These are phyloP conservation scores for Cercospora berteroae DNA, from an alignment of 2,329 filamentous ascomycete species.

Conservation along the genomic window DNA sequence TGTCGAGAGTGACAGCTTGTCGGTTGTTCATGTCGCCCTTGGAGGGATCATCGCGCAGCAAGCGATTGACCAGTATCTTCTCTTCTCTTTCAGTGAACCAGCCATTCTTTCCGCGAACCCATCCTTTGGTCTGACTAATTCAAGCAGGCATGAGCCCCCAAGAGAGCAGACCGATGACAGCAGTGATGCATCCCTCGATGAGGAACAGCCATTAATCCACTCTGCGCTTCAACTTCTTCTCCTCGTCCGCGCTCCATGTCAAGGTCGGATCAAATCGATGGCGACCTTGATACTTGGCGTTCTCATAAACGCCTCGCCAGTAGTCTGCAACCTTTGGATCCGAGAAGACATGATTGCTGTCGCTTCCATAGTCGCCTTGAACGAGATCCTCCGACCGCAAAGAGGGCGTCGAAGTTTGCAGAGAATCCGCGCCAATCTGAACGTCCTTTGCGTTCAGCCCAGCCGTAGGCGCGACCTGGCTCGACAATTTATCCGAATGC, in stretches of 20 bases:
- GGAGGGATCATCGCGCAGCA: constrained; percentile 59
- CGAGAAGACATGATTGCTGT: constrained; percentile 42
- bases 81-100: constrained; percentile 59
- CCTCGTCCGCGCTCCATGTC: constrained; percentile 47
- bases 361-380: constrained; percentile 21
- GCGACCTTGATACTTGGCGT: constrained; percentile 51
- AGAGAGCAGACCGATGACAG: constrained; percentile 32
- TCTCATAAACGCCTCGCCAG: constrained; percentile 56
- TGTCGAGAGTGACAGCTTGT: constrained; percentile 51
- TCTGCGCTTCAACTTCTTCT: constrained; percentile 39
- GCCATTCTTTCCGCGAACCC: constrained; percentile 66
- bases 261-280: constrained; percentile 50
- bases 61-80: constrained; percentile 62
- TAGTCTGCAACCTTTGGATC: constrained; percentile 54
- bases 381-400: constrained; percentile 20
- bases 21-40: constrained; percentile 59
- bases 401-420: constrained; percentile 6
- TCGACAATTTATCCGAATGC: background rate
- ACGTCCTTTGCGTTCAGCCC: constrained; percentile 5
- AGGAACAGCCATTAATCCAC: constrained; percentile 34
- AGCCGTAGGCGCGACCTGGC: background rate
- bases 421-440: background rate
- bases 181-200: constrained; percentile 36
- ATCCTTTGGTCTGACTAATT: constrained; percentile 60
- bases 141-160: constrained; percentile 46